Percentiles rank a stretch among this genome's conserved stretches.
phyloP scores from a whole-genome alignment of 805 yeast species.

The Brettanomyces bruxellensis region DNA sequence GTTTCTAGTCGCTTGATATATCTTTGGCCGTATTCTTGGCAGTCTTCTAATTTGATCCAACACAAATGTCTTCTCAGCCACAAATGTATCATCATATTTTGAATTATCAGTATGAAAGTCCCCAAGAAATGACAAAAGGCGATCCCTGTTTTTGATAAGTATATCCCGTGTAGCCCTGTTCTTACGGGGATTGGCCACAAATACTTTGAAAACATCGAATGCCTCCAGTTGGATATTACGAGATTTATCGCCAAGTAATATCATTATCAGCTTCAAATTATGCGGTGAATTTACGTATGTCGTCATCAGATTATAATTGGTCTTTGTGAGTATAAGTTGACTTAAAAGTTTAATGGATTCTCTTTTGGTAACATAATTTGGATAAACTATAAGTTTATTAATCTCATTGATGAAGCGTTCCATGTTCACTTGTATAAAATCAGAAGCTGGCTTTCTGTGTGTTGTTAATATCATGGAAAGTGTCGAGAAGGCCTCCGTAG shows the following conservation, averaged over 20 bases:
- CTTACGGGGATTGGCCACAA: conserved; percentile 94
- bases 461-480: conserved; percentile 57
- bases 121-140: conserved; percentile 59
- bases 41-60: conserved; percentile 62
- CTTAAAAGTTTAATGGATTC: conserved; percentile 76
- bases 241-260: conserved; percentile 76
- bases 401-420: conserved; percentile 51
- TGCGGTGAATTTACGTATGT: conserved; percentile 72
- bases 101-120: conserved; percentile 44
- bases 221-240: conserved; percentile 85
- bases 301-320: conserved; percentile 65
- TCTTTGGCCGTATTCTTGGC: conserved; percentile 42
- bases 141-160: conserved; percentile 72
- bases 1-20: neutral
- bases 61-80: conserved; percentile 76
- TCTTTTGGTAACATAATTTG: conserved; percentile 86
- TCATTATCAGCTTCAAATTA: conserved; percentile 81
- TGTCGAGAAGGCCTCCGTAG: conserved; percentile 83
- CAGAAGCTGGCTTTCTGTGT: conserved; percentile 62
- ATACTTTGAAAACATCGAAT: conserved; percentile 86
- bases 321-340: conserved; percentile 59
- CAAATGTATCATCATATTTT: conserved; percentile 55
- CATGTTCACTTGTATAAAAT: conserved; percentile 54
- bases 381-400: conserved; percentile 62
- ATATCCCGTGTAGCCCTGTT: conserved; percentile 73